A percentile compares a stretch with the other conserved stretches of the same genome.
These are phyloP conservation scores for Prunus davidiana DNA, from an alignment of 306 rosid genomes.

Conservation along the genomic window DNA sequence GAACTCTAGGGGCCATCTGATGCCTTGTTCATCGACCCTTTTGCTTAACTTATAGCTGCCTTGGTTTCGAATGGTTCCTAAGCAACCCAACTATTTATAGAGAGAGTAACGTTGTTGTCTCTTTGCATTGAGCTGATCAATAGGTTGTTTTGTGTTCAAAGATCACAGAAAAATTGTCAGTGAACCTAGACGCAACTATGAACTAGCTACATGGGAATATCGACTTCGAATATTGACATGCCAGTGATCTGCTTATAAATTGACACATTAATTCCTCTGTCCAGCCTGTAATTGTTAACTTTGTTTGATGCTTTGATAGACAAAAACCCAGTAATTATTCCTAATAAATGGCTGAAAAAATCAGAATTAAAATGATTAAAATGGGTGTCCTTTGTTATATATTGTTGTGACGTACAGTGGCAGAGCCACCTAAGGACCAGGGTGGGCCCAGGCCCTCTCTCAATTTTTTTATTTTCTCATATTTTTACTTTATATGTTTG, in stretches of 20 bases:
- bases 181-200: slow-evolving; percentile 49
- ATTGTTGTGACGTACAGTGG: neutral
- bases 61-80: neutral
- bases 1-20: neutral
- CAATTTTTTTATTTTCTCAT: no score
- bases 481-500: no score
- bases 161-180: neutral
- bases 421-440: no score
- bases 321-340: no score
- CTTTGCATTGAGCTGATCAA: neutral
- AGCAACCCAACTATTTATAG: neutral
- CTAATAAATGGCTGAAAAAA: no score
- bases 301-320: no score
- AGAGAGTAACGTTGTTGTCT: neutral
- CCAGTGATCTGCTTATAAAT: neutral
- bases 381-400: no score
- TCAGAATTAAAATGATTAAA: no score
- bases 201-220: slow-evolving; percentile 11
- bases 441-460: no score
- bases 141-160: neutral
- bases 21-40: neutral
- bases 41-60: neutral
- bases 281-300: no score
- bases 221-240: neutral
- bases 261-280: no score